Evolutionary conservation across 257 asterid species (phyloP), one percentile per base, ranked within the genome.

Genomic region (Oldenlandia corymbosa): DNA sequence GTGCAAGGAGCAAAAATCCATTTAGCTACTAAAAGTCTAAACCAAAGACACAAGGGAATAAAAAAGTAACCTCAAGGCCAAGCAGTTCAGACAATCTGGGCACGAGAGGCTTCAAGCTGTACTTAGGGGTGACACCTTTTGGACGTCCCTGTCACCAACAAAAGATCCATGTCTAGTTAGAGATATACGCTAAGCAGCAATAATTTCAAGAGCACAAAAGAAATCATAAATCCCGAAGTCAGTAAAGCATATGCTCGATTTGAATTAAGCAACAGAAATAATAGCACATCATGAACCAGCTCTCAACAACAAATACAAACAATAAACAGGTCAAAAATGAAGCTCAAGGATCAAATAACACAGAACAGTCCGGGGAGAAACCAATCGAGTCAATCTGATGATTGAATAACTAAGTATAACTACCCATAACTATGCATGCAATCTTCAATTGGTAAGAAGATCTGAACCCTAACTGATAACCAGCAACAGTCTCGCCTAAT

Each of bases 111-210:
- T 86, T 87, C 88, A 89, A 83, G 78, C 95, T 89, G 86, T 79
- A 89, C 71, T 89, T 89, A n/a, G 97, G 97, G 10, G 95, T 87
- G 67, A 87, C 94, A 21, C 97, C 97, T 74, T 87, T 90, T 11
- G 97, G 97, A 45, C 95, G 90, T 32, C 95, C 97, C 97, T 90
- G 84, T 67, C 67, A 73, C 64, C 1, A n/a, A 30, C 47, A 58
- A 58, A 17, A 39, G n/a, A 64, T 31, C 37, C 68, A 50, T 17
- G 5, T 31, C 9, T 9, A 24, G 17, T 51, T 53, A 37, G 24
- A 24, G 31, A 30, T 39, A 14, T 43, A 53, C 39, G 50, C 21
- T 63, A 65, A 49, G 26, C 26, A 50, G 45, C 30, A 62, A 46
- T 17, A n/a, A 34, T 20, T 9, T 12, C n/a, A n/a, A n/a, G n/a